Base-by-base conservation (phyloP, 169 alveolate species). In the Sarcocystis neurona region DNA sequence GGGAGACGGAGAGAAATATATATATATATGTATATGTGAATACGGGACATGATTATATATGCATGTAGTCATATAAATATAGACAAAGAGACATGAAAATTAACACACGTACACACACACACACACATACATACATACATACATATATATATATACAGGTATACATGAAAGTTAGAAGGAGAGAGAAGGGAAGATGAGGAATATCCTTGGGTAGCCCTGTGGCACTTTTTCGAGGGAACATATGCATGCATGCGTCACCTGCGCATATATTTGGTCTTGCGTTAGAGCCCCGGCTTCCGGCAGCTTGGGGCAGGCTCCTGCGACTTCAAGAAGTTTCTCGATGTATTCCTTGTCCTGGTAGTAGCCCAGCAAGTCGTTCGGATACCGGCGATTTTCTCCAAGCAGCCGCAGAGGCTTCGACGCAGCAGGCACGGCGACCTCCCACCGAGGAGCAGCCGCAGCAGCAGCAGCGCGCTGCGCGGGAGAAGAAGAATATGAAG, bases 241-340 rank as follows among this genome's bases (percentile, higher is more conserved):
- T 32, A 27, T 34, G 10, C 3, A 82, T 32, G 15, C 66, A 80
- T 10, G 37, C 18, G 23, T 27, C 30, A 87, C 91, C 79, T 87
- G 91, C 4, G 91, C 91, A 43, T 79, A 87, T 53, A 87, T 87
- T 56, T 87, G 91, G 43, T 87, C 91, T 10, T 48, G 66, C 1
- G 91, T 87, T 27, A 87, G 87, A 32, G 91, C 87, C 60, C 88
- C 88, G 0, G 91, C 88, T 60, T 87, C 91, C 0, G 91, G 91
- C 43, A 87, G 68, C 23, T 44, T 48, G 34, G 91, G 91, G 70
- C 87, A 77, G 41, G 50, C 86, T 43, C 91, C 91, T 30, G 77
- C 53, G 41, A 87, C 43, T 43, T 87, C 91, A 10, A 87, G 12
- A 20, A 87, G 87, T 32, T 48, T 56, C 34, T 87, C 87, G 58